Percentiles rank a stretch among this genome's conserved stretches.
phyloP scores from a whole-genome alignment of 495 filamentous ascomycete species.

The Clavariopsis aquatica region DNA sequence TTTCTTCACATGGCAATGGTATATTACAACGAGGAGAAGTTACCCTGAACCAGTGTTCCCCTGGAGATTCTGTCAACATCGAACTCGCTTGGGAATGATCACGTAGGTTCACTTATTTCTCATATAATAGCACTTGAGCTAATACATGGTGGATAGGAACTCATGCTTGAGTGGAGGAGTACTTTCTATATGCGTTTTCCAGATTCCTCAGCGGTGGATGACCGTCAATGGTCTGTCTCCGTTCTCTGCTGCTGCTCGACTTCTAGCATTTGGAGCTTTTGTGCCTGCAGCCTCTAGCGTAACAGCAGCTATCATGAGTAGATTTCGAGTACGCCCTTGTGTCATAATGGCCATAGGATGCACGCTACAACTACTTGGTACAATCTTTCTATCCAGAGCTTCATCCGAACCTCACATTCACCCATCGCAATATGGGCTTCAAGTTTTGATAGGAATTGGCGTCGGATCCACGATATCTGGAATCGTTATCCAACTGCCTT shows the following conservation, averaged over 20 bases:
- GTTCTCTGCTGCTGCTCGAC: constrained; percentile 1
- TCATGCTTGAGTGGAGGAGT: constrained; percentile 4
- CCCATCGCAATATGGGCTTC: background rate
- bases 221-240: constrained; percentile 5
- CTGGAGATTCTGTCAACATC: constrained; percentile 18
- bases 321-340: background rate
- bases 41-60: constrained; percentile 17
- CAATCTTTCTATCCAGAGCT: background rate
- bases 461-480: background rate
- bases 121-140: background rate
- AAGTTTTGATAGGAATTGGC: constrained; percentile 5
- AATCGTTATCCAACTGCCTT: background rate
- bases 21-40: background rate
- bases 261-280: constrained; percentile 12
- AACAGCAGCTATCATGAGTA: background rate
- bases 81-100: background rate
- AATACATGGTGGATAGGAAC: background rate
- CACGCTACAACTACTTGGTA: background rate
- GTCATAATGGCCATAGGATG: background rate
- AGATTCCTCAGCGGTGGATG: constrained; percentile 21
- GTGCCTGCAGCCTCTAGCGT: background rate
- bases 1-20: constrained; percentile 27
- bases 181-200: background rate
- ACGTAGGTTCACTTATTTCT: constrained; percentile 6
- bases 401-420: background rate